Percentiles rank a stretch among this genome's conserved stretches.
Conservation (phyloP, 2,329 filamentous ascomycete genomes). For the Aureobasidium sp. region DNA sequence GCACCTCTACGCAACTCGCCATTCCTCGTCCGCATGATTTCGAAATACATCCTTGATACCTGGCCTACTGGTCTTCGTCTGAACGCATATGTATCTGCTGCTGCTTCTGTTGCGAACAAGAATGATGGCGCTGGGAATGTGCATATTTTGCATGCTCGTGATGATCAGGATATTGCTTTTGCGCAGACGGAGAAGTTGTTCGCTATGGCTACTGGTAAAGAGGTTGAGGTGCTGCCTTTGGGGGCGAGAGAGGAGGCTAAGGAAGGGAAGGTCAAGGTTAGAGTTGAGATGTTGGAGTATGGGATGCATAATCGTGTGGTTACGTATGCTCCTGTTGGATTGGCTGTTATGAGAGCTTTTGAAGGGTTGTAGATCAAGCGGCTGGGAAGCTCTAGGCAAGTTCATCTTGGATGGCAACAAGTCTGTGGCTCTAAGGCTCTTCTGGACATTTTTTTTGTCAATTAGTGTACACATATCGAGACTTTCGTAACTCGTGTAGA, state of each 20-base stretch:
- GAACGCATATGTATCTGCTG: constrained; percentile 52
- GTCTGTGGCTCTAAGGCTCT: not conserved
- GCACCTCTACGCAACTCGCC: constrained; percentile 65
- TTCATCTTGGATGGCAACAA: no score
- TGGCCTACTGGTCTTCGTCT: constrained; percentile 71
- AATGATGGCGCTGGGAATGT: constrained; percentile 41
- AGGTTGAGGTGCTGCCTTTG: constrained; percentile 24
- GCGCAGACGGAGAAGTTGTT: constrained; percentile 61
- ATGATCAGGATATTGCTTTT: constrained; percentile 79
- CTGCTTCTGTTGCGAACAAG: constrained; percentile 30
- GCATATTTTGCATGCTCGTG: constrained; percentile 67
- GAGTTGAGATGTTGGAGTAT: constrained; percentile 37
- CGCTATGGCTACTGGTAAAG: constrained; percentile 46
- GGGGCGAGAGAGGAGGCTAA: constrained; percentile 26
- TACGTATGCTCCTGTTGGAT: constrained; percentile 54
- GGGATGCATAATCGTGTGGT: constrained; percentile 61
- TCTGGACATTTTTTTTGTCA: not conserved
- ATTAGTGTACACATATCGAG: not conserved
- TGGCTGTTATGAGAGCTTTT: constrained; percentile 62
- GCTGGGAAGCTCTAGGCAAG: not conserved
- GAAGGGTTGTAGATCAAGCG: constrained; percentile 26
- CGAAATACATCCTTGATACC: constrained; percentile 62
- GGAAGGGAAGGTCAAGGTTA: constrained; percentile 26
- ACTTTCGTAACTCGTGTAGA: not conserved
- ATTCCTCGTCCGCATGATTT: constrained; percentile 53